Evolutionary conservation across 2,329 filamentous ascomycete genomes (phyloP).

Genomic region (Nothophaeocryptopus gaeumannii): DNA sequence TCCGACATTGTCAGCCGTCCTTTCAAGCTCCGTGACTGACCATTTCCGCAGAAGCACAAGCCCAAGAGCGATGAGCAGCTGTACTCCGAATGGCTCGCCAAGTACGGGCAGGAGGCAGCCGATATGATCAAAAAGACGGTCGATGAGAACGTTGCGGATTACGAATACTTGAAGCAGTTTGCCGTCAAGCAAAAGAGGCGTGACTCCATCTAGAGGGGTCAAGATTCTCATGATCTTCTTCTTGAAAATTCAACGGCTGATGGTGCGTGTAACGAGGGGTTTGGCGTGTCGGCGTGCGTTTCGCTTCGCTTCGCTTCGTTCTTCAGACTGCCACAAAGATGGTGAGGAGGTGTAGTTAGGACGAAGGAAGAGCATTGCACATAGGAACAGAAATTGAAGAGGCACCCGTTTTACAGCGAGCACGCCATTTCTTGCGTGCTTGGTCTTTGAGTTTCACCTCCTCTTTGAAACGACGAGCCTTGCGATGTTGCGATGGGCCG

Average conservation of each 20-base stretch:
- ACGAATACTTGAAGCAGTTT: constrained; percentile 80
- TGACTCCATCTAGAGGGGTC: constrained; percentile 3
- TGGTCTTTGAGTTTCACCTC: no score
- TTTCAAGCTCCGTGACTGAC: constrained; percentile 5
- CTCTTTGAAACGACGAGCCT: no score
- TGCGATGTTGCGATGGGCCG: no score
- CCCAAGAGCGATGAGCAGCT: constrained; percentile 63
- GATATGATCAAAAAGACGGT: constrained; percentile 69
- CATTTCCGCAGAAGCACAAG: constrained; percentile 54
- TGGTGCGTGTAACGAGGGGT: no score
- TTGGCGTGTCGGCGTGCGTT: no score
- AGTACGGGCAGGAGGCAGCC: constrained; percentile 69
- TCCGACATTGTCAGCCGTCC: constrained; percentile 4
- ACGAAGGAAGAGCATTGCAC: no score
- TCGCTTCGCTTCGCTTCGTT: no score
- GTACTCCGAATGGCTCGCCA: constrained; percentile 68
- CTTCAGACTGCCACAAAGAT: no score
- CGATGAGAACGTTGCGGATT: constrained; percentile 68
- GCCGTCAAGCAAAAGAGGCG: constrained; percentile 40
- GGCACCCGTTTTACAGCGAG: no score
- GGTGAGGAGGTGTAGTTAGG: no score
- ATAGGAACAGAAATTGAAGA: no score
- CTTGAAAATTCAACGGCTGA: background rate
- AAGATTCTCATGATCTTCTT: background rate
- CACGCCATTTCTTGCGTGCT: no score